Evolutionary conservation across 805 yeast species (phyloP).

Genomic region (Myxozyma melibiosi): DNA sequence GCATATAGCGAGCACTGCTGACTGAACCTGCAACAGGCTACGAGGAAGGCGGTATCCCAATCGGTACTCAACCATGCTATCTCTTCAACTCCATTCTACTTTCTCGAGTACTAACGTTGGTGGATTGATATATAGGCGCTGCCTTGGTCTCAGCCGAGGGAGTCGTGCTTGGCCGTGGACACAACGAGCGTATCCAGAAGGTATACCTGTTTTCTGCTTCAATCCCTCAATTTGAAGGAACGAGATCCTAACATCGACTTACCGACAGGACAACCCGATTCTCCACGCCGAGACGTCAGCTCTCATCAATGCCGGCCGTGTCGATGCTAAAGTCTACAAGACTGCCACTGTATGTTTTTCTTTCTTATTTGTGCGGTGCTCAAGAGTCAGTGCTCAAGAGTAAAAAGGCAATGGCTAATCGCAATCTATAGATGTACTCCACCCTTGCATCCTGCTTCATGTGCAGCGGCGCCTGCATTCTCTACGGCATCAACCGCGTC

Average conservation of each 20-base stretch:
- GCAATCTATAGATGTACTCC: slow-evolving; percentile 63
- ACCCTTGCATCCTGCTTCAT: slow-evolving; percentile 91
- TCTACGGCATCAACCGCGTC: slow-evolving; percentile 85
- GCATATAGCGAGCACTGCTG: neutral
- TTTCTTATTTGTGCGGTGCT: neutral
- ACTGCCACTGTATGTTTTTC: slow-evolving; percentile 58
- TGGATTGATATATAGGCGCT: slow-evolving; percentile 53
- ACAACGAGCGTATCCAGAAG: slow-evolving; percentile 86
- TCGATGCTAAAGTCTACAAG: slow-evolving; percentile 76
- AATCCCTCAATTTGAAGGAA: no score
- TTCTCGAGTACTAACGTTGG: no score
- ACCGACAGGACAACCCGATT: slow-evolving; percentile 48
- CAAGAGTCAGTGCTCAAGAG: neutral
- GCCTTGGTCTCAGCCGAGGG: slow-evolving; percentile 76
- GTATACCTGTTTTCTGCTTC: slow-evolving; percentile 46
- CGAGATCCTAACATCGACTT: neutral
- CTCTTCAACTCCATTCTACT: no score
- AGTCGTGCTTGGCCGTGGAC: slow-evolving; percentile 81
- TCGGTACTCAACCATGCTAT: slow-evolving; percentile 45
- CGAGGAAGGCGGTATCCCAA: slow-evolving; percentile 89
- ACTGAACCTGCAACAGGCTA: slow-evolving; percentile 48
- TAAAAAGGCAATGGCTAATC: neutral
- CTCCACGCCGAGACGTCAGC: slow-evolving; percentile 92
- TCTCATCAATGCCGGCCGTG: slow-evolving; percentile 86
- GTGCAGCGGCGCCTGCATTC: slow-evolving; percentile 91